Conservation (phyloP, 441 rosid species). For the Pelargonium fulgidum region DNA sequence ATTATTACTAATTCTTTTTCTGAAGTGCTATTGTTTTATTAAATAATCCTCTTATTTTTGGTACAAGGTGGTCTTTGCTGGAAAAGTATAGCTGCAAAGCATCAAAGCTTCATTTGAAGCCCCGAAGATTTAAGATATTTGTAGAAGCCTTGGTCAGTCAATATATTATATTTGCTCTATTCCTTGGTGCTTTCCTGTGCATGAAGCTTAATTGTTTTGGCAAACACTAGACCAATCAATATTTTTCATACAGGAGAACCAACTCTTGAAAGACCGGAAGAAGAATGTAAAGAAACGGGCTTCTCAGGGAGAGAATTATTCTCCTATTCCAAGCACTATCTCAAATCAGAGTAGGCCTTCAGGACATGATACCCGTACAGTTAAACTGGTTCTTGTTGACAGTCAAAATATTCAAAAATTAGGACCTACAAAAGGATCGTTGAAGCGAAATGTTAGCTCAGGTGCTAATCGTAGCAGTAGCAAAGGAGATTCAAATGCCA, state of each 20-base stretch:
- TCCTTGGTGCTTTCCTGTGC: slow-evolving; percentile 13
- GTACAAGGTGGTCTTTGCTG: slow-evolving; percentile 91
- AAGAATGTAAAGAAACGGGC: slow-evolving; percentile 66
- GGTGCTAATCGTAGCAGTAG: slow-evolving; percentile 46
- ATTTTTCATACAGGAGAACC: slow-evolving; percentile 67
- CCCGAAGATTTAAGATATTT: slow-evolving; percentile 87
- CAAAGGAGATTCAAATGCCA: slow-evolving; percentile 50
- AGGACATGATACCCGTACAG: slow-evolving; percentile 52
- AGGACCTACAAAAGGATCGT: slow-evolving; percentile 63
- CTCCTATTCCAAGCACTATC: slow-evolving; percentile 45
- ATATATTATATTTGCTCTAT: slow-evolving; percentile 16
- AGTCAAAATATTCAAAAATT: slow-evolving; percentile 72
- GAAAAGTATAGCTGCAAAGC: slow-evolving; percentile 98
- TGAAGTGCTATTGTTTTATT: neutral
- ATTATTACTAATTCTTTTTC: neutral
- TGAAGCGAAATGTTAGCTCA: slow-evolving; percentile 52
- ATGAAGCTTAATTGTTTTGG: slow-evolving; percentile 17
- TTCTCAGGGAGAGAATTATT: slow-evolving; percentile 61
- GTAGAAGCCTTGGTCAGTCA: slow-evolving; percentile 90
- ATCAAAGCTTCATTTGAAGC: slow-evolving; percentile 96
- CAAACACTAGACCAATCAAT: slow-evolving; percentile 26
- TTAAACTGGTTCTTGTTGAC: slow-evolving; percentile 66
- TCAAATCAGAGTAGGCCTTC: slow-evolving; percentile 60
- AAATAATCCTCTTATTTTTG: slow-evolving; percentile 10
- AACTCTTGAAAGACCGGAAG: slow-evolving; percentile 89